Conservation (phyloP, 139 green algal species). For the Chlorella sorokiniana region DNA sequence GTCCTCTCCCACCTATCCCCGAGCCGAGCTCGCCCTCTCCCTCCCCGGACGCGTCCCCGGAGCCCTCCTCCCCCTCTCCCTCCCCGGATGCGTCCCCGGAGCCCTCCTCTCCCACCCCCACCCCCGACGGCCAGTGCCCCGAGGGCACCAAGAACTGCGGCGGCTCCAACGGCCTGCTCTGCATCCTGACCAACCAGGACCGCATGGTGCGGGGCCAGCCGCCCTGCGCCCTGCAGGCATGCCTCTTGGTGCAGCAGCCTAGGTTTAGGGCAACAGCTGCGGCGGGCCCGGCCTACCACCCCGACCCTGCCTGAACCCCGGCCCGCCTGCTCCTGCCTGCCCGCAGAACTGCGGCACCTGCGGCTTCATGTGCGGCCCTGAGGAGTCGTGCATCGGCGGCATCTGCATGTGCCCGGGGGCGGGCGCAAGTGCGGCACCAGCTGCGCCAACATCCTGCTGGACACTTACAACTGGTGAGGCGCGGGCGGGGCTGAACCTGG, state of each 20-base stretch:
- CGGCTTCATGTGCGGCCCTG: background rate
- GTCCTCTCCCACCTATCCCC: background rate
- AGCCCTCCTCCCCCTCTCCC: background rate
- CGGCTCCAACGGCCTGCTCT: background rate
- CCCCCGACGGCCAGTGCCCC: background rate
- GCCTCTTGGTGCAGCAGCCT: background rate
- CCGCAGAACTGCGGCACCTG: constrained; percentile 3
- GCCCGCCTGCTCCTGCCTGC: background rate
- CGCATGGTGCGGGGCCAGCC: background rate
- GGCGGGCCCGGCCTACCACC: background rate
- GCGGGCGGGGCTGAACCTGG: background rate
- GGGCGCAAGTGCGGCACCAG: background rate
- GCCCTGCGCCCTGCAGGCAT: no score
- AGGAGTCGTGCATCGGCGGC: constrained; percentile 6
- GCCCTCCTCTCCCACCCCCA: background rate
- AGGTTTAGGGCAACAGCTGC: background rate
- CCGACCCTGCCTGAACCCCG: background rate
- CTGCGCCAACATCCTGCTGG: constrained; percentile 24
- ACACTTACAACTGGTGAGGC: constrained; percentile 14
- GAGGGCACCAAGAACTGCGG: background rate
- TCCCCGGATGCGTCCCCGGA: background rate
- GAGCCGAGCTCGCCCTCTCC: constrained; percentile 9
- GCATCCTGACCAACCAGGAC: background rate
- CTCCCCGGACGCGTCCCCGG: background rate
- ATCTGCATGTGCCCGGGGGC: background rate